These are phyloP conservation scores for Scutellaria baicalensis DNA, from an alignment of 257 asterid genomes.

Conservation along the genomic window DNA sequence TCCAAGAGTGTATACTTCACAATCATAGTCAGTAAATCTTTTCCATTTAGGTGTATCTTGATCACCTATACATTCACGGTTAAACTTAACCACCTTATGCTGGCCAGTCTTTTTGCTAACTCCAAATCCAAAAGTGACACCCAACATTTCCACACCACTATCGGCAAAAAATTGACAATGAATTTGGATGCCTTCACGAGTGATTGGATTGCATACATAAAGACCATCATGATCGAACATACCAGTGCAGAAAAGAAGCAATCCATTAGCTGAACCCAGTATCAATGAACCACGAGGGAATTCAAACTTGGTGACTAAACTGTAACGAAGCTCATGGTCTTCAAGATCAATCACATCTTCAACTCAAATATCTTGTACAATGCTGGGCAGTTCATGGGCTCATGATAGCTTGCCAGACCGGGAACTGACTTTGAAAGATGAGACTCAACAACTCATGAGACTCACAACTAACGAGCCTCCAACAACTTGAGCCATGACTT, in stretches of 20 bases:
- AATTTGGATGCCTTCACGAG: conserved; percentile 22
- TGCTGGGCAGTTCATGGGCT: neutral
- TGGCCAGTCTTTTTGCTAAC: conserved; percentile 14
- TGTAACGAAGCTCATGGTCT: conserved; percentile 7
- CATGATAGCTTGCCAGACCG: neutral
- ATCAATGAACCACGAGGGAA: too few species aligned
- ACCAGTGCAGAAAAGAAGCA: conserved; percentile 3
- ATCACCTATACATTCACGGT: neutral
- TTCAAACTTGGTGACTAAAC: too few species aligned
- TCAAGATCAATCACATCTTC: neutral
- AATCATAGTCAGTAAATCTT: conserved; percentile 4
- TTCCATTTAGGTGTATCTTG: neutral
- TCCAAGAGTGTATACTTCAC: conserved; percentile 37
- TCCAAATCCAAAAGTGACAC: conserved; percentile 35
- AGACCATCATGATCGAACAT: neutral
- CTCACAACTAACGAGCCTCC: neutral
- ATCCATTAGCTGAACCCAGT: neutral
- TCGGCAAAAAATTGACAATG: neutral
- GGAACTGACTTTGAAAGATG: neutral
- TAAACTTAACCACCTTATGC: conserved; percentile 23
- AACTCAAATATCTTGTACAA: neutral
- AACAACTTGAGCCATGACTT: conserved; percentile 1
- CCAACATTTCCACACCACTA: too few species aligned
- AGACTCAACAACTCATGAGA: neutral
- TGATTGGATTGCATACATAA: conserved; percentile 40